A percentile compares a stretch with the other conserved stretches of the same genome.
Evolutionary conservation across 1,284 basidiomycete species (phyloP).

Genomic region (Papiliotrema fonsecae): DNA sequence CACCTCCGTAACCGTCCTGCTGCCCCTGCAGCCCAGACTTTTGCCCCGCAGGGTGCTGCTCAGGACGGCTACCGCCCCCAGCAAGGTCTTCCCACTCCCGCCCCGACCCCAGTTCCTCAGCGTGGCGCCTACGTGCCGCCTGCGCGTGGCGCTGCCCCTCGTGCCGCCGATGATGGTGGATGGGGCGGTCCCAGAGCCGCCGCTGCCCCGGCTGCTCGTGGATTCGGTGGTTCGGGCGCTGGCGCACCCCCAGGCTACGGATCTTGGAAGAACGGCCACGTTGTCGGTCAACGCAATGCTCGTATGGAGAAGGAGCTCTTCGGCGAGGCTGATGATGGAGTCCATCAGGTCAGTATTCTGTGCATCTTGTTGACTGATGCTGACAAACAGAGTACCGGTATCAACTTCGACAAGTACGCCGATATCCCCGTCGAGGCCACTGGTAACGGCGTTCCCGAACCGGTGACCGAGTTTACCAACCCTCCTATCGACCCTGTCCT

Average conservation of each 20-base stretch:
- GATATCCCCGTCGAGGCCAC: slow-evolving; percentile 99
- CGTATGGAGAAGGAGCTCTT: slow-evolving; percentile 94
- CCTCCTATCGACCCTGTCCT: slow-evolving; percentile 90
- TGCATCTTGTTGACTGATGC: slow-evolving; percentile 6
- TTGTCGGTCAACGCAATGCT: slow-evolving; percentile 72
- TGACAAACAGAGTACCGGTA: slow-evolving; percentile 80
- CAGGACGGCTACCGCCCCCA: slow-evolving; percentile 35
- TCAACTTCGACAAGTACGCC: slow-evolving; percentile 99
- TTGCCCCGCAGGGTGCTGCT: slow-evolving; percentile 12
- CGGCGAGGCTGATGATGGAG: slow-evolving; percentile 75
- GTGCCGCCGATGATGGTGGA: slow-evolving; percentile 49
- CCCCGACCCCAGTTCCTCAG: slow-evolving; percentile 34
- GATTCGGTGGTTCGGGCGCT: slow-evolving; percentile 52
- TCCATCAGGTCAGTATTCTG: slow-evolving; percentile 45
- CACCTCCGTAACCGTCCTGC: slow-evolving; percentile 62
- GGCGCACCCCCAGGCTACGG: slow-evolving; percentile 62
- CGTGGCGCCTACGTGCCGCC: slow-evolving; percentile 58
- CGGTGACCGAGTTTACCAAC: slow-evolving; percentile 78
- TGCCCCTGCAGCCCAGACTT: slow-evolving; percentile 17
- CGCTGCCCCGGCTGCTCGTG: slow-evolving; percentile 45
- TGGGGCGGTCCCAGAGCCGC: slow-evolving; percentile 52
- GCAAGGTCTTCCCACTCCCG: slow-evolving; percentile 42
- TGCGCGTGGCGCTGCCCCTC: slow-evolving; percentile 30
- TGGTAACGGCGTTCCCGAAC: slow-evolving; percentile 90
- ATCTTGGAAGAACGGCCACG: slow-evolving; percentile 85